Conservation (phyloP, 2,329 filamentous ascomycete genomes). For the Dactylellina drechsleri region DNA sequence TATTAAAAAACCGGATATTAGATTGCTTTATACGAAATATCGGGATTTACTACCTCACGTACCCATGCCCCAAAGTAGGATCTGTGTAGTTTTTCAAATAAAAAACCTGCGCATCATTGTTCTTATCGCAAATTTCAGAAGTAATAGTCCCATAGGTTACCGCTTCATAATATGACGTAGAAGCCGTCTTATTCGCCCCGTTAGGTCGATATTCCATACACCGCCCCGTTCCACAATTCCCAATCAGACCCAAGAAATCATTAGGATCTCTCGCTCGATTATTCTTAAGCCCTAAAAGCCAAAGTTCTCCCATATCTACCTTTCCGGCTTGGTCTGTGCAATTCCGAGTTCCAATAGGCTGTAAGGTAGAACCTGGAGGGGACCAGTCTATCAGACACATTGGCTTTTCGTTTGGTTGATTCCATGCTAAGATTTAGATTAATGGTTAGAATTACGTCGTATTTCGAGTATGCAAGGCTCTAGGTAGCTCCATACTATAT, state of each 20-base stretch:
- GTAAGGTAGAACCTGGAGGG: constrained; percentile 11
- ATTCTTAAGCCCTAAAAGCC: constrained; percentile 10
- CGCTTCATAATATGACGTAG: background rate
- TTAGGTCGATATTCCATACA: constrained; percentile 28
- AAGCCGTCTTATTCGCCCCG: background rate
- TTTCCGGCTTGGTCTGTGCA: background rate
- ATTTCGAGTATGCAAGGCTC: background rate
- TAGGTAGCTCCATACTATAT: background rate
- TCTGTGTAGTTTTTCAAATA: constrained; percentile 11
- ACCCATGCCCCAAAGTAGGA: background rate
- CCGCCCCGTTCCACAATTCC: constrained; percentile 28
- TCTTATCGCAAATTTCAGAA: constrained; percentile 31
- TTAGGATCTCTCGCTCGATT: background rate
- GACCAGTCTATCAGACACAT: constrained; percentile 50
- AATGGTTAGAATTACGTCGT: background rate
- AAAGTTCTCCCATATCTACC: constrained; percentile 21
- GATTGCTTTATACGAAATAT: background rate
- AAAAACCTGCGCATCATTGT: constrained; percentile 36
- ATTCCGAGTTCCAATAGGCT: constrained; percentile 24
- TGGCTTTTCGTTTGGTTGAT: constrained; percentile 3
- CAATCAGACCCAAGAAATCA: constrained; percentile 31
- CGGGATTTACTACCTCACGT: background rate
- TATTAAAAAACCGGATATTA: constrained; percentile 1
- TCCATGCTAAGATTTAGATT: constrained; percentile 20
- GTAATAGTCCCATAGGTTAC: constrained; percentile 38